Conservation (phyloP, 768 basidiomycete species). For the Termitomyces sp. region DNA sequence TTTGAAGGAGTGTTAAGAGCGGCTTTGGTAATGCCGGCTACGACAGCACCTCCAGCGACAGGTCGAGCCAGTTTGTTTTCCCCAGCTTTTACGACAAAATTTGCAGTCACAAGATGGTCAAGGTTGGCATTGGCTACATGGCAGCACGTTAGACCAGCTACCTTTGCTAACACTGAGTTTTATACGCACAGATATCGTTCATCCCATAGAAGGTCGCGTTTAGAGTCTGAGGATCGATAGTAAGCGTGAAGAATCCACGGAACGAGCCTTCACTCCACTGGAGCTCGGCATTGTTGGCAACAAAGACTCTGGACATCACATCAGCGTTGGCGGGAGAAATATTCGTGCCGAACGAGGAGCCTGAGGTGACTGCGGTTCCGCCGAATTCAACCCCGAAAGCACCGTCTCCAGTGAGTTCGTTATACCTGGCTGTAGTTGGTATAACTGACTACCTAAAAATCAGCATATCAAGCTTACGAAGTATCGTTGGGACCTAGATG, state of each 20-base stretch:
- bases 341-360: neutral
- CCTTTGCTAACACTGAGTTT: too few relatives aligned
- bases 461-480: neutral
- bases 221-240: neutral
- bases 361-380: neutral
- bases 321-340: neutral
- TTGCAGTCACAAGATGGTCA: too few relatives aligned
- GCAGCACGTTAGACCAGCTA: too few relatives aligned
- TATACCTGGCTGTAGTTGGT: neutral
- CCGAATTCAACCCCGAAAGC: neutral
- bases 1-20: too few relatives aligned
- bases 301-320: neutral
- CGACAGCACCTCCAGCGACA: too few relatives aligned
- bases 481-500: neutral
- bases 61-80: too few relatives aligned
- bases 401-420: neutral
- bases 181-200: too few relatives aligned
- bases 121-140: too few relatives aligned
- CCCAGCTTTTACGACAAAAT: too few relatives aligned
- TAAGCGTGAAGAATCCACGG: neutral
- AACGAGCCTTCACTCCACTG: constrained; percentile 1
- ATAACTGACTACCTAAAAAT: too few relatives aligned
- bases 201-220: neutral
- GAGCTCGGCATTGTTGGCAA: neutral
- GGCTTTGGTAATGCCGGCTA: too few relatives aligned